Conservation (phyloP, 1,284 basidiomycete species). For the Pseudozyma tsukubaensis region DNA sequence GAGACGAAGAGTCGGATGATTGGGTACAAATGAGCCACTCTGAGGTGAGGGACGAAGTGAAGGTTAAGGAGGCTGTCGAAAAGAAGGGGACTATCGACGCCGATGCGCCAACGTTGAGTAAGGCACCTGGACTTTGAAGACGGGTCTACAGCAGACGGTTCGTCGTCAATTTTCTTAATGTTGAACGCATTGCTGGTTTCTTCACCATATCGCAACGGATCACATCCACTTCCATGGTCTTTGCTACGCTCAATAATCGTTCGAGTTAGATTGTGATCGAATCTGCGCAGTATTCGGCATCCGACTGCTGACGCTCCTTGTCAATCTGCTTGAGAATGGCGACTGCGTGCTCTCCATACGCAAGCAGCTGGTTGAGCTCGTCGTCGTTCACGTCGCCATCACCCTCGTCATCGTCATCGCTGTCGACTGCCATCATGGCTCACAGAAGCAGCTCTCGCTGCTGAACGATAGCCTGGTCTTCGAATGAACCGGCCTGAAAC, state of each 20-base stretch:
- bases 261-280: too few relatives aligned
- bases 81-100: neutral
- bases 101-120: constrained; percentile 32
- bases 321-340: constrained; percentile 87
- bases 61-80: constrained; percentile 5
- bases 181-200: too few relatives aligned
- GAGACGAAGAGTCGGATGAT: constrained; percentile 38
- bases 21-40: constrained; percentile 58
- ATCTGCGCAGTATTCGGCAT: constrained; percentile 74
- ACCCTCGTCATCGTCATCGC: constrained; percentile 68
- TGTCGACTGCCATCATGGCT: constrained; percentile 70
- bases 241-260: too few relatives aligned
- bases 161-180: too few relatives aligned
- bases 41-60: constrained; percentile 28
- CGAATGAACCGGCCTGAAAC: constrained; percentile 88
- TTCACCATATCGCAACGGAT: too few relatives aligned
- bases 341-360: constrained; percentile 84
- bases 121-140: constrained; percentile 16
- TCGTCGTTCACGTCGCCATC: constrained; percentile 96
- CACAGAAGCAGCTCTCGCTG: constrained; percentile 96
- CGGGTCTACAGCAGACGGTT: neutral
- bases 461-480: constrained; percentile 97
- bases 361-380: constrained; percentile 92
- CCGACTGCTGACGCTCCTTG: constrained; percentile 81
- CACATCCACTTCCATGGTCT: too few relatives aligned